phyloP scores from a whole-genome alignment of 1,139 yeast species.

The Scheffersomyces stambukii region DNA sequence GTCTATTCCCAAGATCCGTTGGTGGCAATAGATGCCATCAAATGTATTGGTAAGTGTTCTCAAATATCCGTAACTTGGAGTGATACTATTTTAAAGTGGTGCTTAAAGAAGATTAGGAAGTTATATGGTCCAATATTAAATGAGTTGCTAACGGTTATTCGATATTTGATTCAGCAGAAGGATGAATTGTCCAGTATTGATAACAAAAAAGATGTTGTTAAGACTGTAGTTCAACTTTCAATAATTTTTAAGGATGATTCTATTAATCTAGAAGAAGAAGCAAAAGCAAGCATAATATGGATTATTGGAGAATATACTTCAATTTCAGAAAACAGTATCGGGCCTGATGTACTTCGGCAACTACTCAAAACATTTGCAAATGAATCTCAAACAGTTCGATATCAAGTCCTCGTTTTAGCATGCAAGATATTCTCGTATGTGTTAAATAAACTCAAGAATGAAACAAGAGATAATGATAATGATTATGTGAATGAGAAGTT shows the following conservation, averaged over 20 bases:
- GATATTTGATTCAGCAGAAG: conserved; percentile 66
- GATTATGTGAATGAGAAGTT: conserved; percentile 20
- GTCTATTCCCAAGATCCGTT: conserved; percentile 26
- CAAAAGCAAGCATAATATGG: conserved; percentile 87
- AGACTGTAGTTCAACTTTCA: conserved; percentile 26
- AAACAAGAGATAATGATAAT: conserved; percentile 14
- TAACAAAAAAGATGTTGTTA: conserved; percentile 25
- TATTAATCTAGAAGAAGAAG: conserved; percentile 39
- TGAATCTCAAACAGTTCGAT: conserved; percentile 60
- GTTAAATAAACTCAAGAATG: conserved; percentile 31
- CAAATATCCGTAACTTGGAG: conserved; percentile 34
- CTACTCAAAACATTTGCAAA: conserved; percentile 52
- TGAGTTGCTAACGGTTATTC: conserved; percentile 63
- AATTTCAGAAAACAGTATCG: conserved; percentile 40
- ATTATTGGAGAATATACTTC: conserved; percentile 76
- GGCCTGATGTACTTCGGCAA: conserved; percentile 73
- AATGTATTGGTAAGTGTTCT: conserved; percentile 54
- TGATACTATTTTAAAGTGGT: conserved; percentile 37
- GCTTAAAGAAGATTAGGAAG: conserved; percentile 29
- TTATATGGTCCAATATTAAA: conserved; percentile 37
- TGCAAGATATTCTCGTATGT: conserved; percentile 66
- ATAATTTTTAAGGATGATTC: conserved; percentile 21
- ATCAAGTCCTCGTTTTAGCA: conserved; percentile 68
- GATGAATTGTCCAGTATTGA: conserved; percentile 16
- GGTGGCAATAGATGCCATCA: conserved; percentile 53